Evolutionary conservation across 441 rosid species (phyloP), one percentile per base, ranked within the genome.

Genomic region (Syzygium malaccense): DNA sequence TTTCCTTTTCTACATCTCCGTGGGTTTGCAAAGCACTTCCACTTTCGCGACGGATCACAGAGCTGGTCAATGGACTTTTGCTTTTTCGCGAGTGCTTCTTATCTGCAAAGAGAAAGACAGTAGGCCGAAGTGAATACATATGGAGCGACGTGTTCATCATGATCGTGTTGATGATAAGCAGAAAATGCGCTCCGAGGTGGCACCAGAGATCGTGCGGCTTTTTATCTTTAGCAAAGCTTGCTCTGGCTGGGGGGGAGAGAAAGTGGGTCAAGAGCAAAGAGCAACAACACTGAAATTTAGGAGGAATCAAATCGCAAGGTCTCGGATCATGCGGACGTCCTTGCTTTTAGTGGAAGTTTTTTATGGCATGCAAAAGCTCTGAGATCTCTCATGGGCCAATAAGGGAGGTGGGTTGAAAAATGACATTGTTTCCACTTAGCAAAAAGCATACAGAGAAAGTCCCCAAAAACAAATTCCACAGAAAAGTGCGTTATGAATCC

Each of bases 61-160:
- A 64, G 23, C 11, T 15, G 3, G 37, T 15, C 2, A 15, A 33
- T 64, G 75, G 75, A 8, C 33, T 60, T 60, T 60, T 8, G 32
- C 8, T 60, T 60, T 28, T 60, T 28, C 33, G n/a, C 3, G 32
- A 60, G 68, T 60, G 68, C 68, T 60, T 17, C 14, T 60, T 60
- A 28, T 60, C 33, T 1, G 18, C n/a, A 13, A 19, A 20, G 9
- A 71, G 48, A 41, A 19, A 1, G 79, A 6, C 79, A 68, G 1
- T 10, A 9, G 79, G 48, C 14, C 20, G 6, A 1, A 30, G 41
- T 66, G 13, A 10, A 17, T 1, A 0, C 0, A 0, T 2, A 64
- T 8, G 6, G 3, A 1, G 4, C 48, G 7, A 19, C 26, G 6
- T 0, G 2, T 68, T 33, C 45, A 33, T 68, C 33, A 33, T 18